phyloP scores from a whole-genome alignment of 2,329 filamentous ascomycete species.

The Venturia asperata region DNA sequence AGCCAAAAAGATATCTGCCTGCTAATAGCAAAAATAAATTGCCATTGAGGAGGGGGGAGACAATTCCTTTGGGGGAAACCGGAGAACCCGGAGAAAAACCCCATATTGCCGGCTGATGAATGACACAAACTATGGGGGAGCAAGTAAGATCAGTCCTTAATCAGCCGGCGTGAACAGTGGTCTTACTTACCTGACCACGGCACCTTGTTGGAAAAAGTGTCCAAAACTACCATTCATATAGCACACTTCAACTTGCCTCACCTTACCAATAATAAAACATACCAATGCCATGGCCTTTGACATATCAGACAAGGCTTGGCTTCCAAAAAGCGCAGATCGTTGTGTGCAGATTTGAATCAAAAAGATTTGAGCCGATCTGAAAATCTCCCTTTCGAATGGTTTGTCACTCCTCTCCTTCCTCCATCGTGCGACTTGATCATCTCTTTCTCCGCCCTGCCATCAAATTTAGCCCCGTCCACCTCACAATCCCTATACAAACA shows the following conservation, averaged over 20 bases:
- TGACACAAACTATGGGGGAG: neutral
- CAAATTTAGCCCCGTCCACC: neutral
- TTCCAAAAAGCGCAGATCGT: neutral
- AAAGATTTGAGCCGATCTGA: neutral
- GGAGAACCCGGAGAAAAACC: neutral
- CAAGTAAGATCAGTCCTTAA: neutral
- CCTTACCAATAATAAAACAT: neutral
- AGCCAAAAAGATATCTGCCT: neutral
- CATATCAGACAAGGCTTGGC: neutral
- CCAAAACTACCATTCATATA: neutral
- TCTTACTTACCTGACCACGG: neutral
- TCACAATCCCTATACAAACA: neutral
- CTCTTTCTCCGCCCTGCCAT: neutral
- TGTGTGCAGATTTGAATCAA: neutral
- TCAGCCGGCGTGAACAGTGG: neutral
- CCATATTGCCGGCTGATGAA: neutral
- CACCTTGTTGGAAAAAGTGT: neutral
- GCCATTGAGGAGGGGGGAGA: neutral
- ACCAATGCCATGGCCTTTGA: neutral
- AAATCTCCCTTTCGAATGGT: neutral
- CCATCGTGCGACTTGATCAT: neutral
- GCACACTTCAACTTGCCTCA: neutral
- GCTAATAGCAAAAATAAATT: neutral
- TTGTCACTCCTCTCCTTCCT: neutral
- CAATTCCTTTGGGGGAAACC: neutral